Evolutionary conservation across 2,329 filamentous ascomycete genomes (phyloP).

Genomic region (Aspergillus unguis): DNA sequence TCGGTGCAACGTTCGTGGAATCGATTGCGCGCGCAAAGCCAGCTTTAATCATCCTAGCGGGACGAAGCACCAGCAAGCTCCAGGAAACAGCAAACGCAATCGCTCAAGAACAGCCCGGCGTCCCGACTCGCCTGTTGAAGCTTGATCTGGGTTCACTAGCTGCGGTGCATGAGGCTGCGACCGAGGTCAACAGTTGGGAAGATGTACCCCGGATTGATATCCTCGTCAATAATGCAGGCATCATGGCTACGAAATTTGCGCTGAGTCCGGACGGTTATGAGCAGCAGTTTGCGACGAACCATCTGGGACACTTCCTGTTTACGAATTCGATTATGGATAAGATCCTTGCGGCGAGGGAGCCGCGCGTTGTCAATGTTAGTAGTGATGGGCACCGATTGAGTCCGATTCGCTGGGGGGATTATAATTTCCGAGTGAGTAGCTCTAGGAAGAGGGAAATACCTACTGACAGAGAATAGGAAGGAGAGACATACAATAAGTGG

Average conservation of each 20-base stretch:
- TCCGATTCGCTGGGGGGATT: conserved; percentile 45
- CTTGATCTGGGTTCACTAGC: conserved; percentile 35
- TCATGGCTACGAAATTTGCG: conserved; percentile 33
- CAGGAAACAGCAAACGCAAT: conserved; percentile 28
- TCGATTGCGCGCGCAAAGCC: conserved; percentile 36
- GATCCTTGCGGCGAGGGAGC: conserved; percentile 20
- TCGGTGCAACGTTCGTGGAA: conserved; percentile 37
- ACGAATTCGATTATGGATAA: conserved; percentile 40
- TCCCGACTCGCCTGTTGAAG: conserved; percentile 24
- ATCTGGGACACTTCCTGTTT: conserved; percentile 40
- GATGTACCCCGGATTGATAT: conserved; percentile 37
- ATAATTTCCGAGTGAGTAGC: conserved; percentile 42
- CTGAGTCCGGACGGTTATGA: conserved; percentile 38
- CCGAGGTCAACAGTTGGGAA: conserved; percentile 25
- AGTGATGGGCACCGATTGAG: conserved; percentile 45
- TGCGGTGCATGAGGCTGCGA: conserved; percentile 32
- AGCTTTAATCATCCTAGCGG: conserved; percentile 39
- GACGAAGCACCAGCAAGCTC: conserved; percentile 35
- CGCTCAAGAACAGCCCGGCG: conserved; percentile 14
- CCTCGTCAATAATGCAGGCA: conserved; percentile 45
- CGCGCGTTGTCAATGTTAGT: conserved; percentile 44
- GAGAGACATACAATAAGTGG: conserved; percentile 32
- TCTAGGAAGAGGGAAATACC: not conserved
- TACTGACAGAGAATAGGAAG: conserved; percentile 17
- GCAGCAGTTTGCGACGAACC: conserved; percentile 38